Percentiles rank a stretch among this genome's conserved stretches.
phyloP scores from a whole-genome alignment of 2,329 filamentous ascomycete species.

The Eurotiales sp. region DNA sequence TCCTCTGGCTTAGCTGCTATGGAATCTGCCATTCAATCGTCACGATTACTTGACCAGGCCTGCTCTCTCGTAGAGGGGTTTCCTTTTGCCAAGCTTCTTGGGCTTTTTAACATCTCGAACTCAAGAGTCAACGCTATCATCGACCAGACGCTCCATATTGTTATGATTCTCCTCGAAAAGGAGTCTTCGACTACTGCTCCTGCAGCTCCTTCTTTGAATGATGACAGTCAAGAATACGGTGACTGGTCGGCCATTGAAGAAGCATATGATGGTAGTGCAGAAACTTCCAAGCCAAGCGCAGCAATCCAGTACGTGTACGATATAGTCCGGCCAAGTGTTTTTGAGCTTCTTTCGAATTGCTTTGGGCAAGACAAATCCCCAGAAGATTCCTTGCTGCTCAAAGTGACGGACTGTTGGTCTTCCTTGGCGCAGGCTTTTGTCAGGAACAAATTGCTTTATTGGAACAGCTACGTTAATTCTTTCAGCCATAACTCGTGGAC shows the following conservation, averaged over 20 bases:
- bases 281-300: constrained; percentile 20
- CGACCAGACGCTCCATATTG: constrained; percentile 47
- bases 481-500: constrained; percentile 52
- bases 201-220: constrained; percentile 35
- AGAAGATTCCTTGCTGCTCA: constrained; percentile 52
- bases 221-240: constrained; percentile 64
- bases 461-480: constrained; percentile 54
- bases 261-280: constrained; percentile 32
- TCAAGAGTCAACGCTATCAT: constrained; percentile 44
- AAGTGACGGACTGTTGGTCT: constrained; percentile 54
- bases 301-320: constrained; percentile 35
- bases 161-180: constrained; percentile 40
- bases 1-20: constrained; percentile 51
- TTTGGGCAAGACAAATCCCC: constrained; percentile 57
- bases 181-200: constrained; percentile 22
- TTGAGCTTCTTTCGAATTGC: constrained; percentile 56
- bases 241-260: constrained; percentile 55
- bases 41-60: constrained; percentile 39
- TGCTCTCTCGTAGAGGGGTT: constrained; percentile 42
- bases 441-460: constrained; percentile 44
- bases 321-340: constrained; percentile 48
- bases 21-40: constrained; percentile 44
- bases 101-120: constrained; percentile 50
- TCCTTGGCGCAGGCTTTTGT: constrained; percentile 47
- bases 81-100: constrained; percentile 45